Base-by-base conservation (phyloP, 441 rosid species). In the Arabidopsis hybrid region DNA sequence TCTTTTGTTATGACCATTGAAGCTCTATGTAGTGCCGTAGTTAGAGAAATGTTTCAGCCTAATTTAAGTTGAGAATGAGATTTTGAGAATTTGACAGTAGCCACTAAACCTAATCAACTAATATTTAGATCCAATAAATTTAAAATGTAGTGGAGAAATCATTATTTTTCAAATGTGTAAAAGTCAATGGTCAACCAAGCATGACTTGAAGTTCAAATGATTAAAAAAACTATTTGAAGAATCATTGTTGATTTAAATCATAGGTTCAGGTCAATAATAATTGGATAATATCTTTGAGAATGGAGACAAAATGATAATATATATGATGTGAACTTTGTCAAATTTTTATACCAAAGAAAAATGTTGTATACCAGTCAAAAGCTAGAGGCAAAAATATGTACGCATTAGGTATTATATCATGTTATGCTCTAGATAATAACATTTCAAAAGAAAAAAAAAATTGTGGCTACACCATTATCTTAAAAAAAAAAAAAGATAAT, bases 171-270 rank as follows among this genome's bases (percentile, higher is more conserved):
- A 18, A 62, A 69, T 26, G 38, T 39, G 29, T 67, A 50, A 46
- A 64, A 76, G 76, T 76, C 60, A 76, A 11, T 71, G 76, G 76
- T 76, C 80, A 76, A 71, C 57, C 62, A 65, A 65, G 62, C 76
- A 57, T 57, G 75, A 57, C 67, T 57, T 71, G 58, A 32, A 76
- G 71, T 50, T 40, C 72, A 71, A 70, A 76, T 76, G 67, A 70
- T 76, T 76, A 57, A 32, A 60, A 29, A 63, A 53, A 63, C 43
- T 69, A 35, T 53, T 61, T 61, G 35, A 69, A 68, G 65, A 62
- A 61, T 69, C 45, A 36, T 18, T 42, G 34, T 31, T 45, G 26
- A 35, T 61, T 45, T 11, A 36, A 60, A 53, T 53, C 69, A 60
- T 60, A 53, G 34, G 50, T 71, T 60, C 65, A 7, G 58, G 29